Percentiles rank a stretch among this genome's conserved stretches.
Conservation (phyloP, 306 rosid genomes). For the Sechiopsis laciniata region DNA sequence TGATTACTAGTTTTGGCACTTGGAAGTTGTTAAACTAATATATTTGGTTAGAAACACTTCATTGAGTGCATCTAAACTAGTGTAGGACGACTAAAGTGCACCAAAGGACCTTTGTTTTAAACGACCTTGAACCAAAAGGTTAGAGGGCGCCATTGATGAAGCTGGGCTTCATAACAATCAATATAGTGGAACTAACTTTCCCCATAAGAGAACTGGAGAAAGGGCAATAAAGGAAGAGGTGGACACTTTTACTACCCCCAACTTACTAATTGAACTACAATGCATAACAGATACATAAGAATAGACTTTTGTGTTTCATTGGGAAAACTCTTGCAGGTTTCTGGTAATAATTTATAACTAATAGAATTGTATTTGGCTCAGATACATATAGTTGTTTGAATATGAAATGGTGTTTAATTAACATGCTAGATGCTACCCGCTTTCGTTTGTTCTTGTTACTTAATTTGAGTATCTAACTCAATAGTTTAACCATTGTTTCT, state of each 20-base stretch:
- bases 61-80: too few species aligned
- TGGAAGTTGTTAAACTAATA: neutral
- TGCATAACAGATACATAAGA: neutral
- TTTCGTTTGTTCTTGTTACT: neutral
- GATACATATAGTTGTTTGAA: neutral
- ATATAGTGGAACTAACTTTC: neutral
- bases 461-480: neutral
- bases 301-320: neutral
- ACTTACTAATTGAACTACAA: neutral
- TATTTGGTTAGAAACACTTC: too few species aligned
- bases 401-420: neutral
- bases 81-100: too few species aligned
- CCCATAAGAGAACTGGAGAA: neutral
- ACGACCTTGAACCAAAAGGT: neutral
- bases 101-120: neutral
- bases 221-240: neutral
- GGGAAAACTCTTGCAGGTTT: conserved; percentile 8
- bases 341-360: neutral
- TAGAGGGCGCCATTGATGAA: neutral
- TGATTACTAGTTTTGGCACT: neutral
- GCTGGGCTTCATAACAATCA: neutral
- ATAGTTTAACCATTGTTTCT: neutral
- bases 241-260: neutral
- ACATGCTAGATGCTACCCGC: neutral
- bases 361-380: neutral